Conservation (phyloP, 169 alveolate species). For the Ichthyophthirius multifiliis region DNA sequence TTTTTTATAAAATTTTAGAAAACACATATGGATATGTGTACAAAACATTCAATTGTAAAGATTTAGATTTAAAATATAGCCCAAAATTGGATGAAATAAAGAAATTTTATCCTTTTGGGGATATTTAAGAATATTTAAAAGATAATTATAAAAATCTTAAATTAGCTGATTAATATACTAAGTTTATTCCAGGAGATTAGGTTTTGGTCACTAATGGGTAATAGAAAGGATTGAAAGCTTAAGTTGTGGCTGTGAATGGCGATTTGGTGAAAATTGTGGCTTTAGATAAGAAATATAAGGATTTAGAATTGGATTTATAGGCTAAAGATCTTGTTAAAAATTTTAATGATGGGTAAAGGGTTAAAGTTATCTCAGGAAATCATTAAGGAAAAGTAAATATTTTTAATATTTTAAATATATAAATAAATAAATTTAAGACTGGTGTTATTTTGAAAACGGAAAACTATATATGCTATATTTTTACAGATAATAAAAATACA, state of each 20-base stretch:
- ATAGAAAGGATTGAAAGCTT: not conserved
- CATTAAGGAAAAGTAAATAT: not conserved
- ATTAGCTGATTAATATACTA: not conserved
- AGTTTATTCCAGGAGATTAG: not conserved
- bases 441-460: not conserved
- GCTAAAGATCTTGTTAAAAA: not conserved
- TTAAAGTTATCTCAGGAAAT: not conserved
- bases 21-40: not conserved
- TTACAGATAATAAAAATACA: not conserved
- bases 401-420: not conserved
- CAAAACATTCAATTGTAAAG: slow-evolving; percentile 1
- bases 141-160: not conserved
- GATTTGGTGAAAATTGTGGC: not conserved
- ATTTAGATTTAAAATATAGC: not conserved
- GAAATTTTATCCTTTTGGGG: not conserved
- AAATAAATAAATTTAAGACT: not conserved
- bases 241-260: not conserved
- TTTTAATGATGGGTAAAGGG: not conserved
- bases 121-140: not conserved
- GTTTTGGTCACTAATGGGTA: not conserved
- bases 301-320: not conserved
- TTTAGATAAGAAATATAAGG: not conserved
- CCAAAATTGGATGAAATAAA: not conserved
- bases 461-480: not conserved
- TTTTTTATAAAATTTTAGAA: not conserved